Base-by-base conservation (phyloP, 2,329 filamentous ascomycete species). In the Nakataea oryzae region DNA sequence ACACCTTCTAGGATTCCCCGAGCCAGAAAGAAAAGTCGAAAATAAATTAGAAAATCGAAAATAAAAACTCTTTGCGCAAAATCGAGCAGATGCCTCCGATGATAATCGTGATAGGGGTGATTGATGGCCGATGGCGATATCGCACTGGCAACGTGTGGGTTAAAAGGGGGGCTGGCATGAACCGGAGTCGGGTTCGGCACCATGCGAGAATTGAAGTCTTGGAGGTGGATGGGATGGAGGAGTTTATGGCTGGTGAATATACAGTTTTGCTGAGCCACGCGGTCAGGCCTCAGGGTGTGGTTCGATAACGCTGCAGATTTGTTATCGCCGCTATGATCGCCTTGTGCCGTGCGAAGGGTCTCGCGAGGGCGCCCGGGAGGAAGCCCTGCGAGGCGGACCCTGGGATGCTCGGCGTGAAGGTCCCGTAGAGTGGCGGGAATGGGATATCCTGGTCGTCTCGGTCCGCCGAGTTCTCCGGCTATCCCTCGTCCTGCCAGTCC, bases 391-490 rank as follows among this genome's bases (percentile, higher is more conserved):
- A 6, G 54, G 24, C 6, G 54, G 28, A 6, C 21, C 26, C 54
- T 17, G 21, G 2, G 54, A 56, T 21, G 54, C 14, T 56, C 26
- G 21, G 54, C 54, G 26, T 24, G 26, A 29, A 8, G 54, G 21
- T 24, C 21, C 41, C 7, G 24, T n/a, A 17, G 41, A 50, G 21
- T 50, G 41, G 41, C 11, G 41, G 11, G 41, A 50, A n/a, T 50
- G 41, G 41, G 41, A 50, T 24, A 50, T 13, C 41, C 41, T 50
- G 41, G 41, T 60, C 47, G 47, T 55, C 21, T 60, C 59, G 27
- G 59, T 54, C 29, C 59, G 54, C 30, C 32, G 29, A n/a, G 59
- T 61, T 47, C 59, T 61, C 59, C 59, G 59, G 13, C 50, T 61
- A 30, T 61, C 59, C 50, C 50, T 55, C 27, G 59, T 61, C 27